A percentile compares a stretch with the other conserved stretches of the same genome.
phyloP scores from a whole-genome alignment of 805 yeast species.

The Candida montana region DNA sequence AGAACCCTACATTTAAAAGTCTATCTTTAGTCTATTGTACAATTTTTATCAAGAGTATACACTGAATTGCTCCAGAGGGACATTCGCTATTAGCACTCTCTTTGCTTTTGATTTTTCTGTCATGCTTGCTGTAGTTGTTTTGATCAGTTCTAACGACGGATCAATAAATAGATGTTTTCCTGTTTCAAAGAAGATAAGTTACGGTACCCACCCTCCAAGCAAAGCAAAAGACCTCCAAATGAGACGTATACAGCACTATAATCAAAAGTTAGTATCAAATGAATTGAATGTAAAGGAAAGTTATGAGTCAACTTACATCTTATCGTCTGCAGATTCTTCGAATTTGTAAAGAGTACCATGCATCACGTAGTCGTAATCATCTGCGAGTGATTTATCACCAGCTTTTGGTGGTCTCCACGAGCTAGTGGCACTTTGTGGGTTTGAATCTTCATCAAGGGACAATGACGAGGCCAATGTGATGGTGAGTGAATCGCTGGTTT shows the following conservation, averaged over 20 bases:
- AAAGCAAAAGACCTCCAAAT: slow-evolving; percentile 90
- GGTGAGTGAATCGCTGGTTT: slow-evolving; percentile 70
- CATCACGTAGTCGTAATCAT: slow-evolving; percentile 98
- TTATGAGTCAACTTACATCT: too few species aligned
- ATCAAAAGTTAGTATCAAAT: slow-evolving; percentile 3
- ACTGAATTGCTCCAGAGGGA: too few species aligned
- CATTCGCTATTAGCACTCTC: not conserved
- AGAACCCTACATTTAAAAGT: too few species aligned
- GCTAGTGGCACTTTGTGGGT: slow-evolving; percentile 39
- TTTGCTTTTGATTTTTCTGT: not conserved
- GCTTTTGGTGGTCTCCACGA: slow-evolving; percentile 61
- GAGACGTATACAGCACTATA: slow-evolving; percentile 80
- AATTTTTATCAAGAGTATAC: not conserved
- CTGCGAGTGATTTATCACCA: slow-evolving; percentile 83
- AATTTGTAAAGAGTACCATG: slow-evolving; percentile 96
- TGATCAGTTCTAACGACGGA: slow-evolving; percentile 46
- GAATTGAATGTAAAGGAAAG: not conserved
- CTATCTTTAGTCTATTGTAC: not conserved
- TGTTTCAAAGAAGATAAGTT: slow-evolving; percentile 84
- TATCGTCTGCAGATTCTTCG: slow-evolving; percentile 70
- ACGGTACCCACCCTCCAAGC: slow-evolving; percentile 93
- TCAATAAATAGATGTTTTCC: slow-evolving; percentile 85
- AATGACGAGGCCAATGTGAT: slow-evolving; percentile 80
- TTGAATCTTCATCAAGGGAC: slow-evolving; percentile 43
- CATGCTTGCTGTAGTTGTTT: not conserved